Evolutionary conservation across 2,329 filamentous ascomycete genomes (phyloP), one percentile per base, ranked within the genome.

Genomic region (Fusarium sp.): DNA sequence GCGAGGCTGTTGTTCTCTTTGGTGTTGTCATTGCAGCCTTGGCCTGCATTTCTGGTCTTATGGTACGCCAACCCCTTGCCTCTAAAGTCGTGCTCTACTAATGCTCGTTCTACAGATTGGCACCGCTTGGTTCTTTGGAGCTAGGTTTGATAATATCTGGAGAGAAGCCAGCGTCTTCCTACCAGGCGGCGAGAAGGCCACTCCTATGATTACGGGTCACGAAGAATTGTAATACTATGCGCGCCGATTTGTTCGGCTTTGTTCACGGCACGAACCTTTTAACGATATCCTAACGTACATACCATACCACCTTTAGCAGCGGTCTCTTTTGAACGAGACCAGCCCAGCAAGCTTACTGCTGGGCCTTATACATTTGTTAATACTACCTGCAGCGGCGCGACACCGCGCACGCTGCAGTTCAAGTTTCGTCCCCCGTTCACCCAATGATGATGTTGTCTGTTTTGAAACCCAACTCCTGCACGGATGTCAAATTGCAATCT

Each of bases 401-500:
- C 46, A 53, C 50, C 68, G 60, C 65, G 68, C 57, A 55, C 48
- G 57, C 57, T 71, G 58, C 59, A 52, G 65, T 65, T 63, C 38
- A 54, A 61, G 62, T 47, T 35, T 66, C 61, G 49, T 50, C 58
- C 46, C 52, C 46, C 37, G 43, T 71, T 41, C 58, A 48, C 42
- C 46, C 10, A 10, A 16, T 20, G 23, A 42, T 48, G n/a, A 57
- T 47, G 33, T 41, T 39, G 35, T 61, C 29, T 44, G 26, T 39
- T 21, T 16, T 43, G n/a, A 38, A 54, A 28, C 20, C 15, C 21
- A 47, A 24, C 46, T 43, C 72, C 83, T 95, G 94, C 94, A 97
- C 93, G 92, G 93, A 97, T 97, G 94, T 98, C 94, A 97, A 97
- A 97, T 97, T 98, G 90, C 94, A 96, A 95, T 92, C 85, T 88